Evolutionary conservation across 305 asterid genomes (phyloP).

Genomic region (Fraxinus sp.): DNA sequence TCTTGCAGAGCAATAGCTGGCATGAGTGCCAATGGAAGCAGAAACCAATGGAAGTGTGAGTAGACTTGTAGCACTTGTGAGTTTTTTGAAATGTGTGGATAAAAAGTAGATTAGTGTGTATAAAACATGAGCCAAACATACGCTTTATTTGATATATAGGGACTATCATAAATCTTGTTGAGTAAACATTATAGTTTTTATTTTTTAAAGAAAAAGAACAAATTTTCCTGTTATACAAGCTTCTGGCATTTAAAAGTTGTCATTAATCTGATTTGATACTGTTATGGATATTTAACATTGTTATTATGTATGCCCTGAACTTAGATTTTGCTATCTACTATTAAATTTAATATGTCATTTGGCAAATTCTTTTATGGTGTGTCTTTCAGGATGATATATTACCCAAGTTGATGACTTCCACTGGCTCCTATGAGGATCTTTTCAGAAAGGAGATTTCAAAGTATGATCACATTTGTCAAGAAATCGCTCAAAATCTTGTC

Average conservation of each 20-base stretch:
- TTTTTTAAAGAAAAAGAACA: neutral
- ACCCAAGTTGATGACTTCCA: conserved; percentile 86
- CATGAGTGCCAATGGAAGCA: no score
- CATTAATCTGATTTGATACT: neutral
- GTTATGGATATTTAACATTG: neutral
- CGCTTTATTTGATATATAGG: neutral
- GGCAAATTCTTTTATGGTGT: conserved; percentile 21
- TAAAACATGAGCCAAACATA: neutral
- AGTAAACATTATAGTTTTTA: neutral
- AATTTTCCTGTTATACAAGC: neutral
- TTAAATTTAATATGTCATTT: neutral
- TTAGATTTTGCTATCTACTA: neutral
- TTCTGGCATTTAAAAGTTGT: neutral
- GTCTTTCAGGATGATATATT: conserved; percentile 86
- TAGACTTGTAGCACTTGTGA: neutral
- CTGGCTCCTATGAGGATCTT: conserved; percentile 93
- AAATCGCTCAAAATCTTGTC: conserved; percentile 73
- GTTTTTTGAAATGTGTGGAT: neutral
- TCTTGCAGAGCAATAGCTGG: no score
- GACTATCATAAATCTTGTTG: neutral
- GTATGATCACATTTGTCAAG: conserved; percentile 79
- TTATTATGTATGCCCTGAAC: neutral
- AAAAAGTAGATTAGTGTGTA: neutral
- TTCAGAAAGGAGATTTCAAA: conserved; percentile 88
- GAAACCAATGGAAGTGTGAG: neutral